A percentile compares a stretch with the other conserved stretches of the same genome.
These are phyloP conservation scores for Phoma sp. DNA, from an alignment of 2,329 filamentous ascomycete species.

Conservation along the genomic window DNA sequence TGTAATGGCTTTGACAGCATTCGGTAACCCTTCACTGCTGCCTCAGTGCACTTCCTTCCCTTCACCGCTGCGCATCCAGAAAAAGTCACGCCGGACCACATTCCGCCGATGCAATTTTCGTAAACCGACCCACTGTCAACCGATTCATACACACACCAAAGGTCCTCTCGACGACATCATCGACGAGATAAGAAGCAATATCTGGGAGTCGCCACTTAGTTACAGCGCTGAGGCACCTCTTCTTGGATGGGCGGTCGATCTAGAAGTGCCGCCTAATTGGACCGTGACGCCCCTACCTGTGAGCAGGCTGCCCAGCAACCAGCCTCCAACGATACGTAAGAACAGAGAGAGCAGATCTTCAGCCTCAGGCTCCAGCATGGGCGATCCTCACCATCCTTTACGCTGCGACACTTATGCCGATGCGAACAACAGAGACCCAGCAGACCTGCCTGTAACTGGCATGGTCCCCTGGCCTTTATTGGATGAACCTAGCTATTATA, in stretches of 20 bases:
- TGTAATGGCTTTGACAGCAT: constrained; percentile 22
- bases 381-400: constrained; percentile 19
- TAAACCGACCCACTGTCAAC: constrained; percentile 25
- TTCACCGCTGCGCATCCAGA: constrained; percentile 38
- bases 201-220: constrained; percentile 30
- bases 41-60: constrained; percentile 29
- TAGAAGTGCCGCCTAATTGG: constrained; percentile 30
- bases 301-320: constrained; percentile 35
- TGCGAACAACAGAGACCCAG: constrained; percentile 3
- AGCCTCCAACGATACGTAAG: constrained; percentile 43
- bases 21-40: constrained; percentile 16
- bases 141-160: constrained; percentile 11
- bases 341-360: constrained; percentile 40
- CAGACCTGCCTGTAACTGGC: constrained; percentile 4
- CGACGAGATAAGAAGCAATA: constrained; percentile 39
- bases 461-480: constrained; percentile 21
- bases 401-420: constrained; percentile 23
- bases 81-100: constrained; percentile 35
- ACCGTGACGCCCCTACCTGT: constrained; percentile 36
- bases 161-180: constrained; percentile 46
- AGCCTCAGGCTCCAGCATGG: constrained; percentile 32
- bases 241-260: constrained; percentile 24
- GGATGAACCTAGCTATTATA: constrained; percentile 8
- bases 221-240: constrained; percentile 17
- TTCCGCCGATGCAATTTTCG: constrained; percentile 33